Percentiles rank a stretch among this genome's conserved stretches.
These are phyloP conservation scores for Citrus hindsii DNA, from an alignment of 345 rosid genomes.

Conservation along the genomic window DNA sequence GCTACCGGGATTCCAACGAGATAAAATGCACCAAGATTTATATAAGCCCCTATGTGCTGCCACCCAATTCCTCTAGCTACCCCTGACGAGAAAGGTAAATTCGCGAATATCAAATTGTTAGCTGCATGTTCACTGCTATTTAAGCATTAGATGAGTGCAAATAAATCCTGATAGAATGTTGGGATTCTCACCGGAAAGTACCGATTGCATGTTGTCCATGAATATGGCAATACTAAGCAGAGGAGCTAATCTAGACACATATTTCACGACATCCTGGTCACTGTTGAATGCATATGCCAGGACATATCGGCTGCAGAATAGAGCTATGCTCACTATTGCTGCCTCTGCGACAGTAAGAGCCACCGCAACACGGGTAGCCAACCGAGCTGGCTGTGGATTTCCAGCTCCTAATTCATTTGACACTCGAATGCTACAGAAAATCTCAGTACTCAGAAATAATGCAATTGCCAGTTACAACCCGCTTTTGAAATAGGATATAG, in stretches of 20 bases:
- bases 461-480: accelerated
- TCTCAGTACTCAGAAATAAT: background rate
- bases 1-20: slow-evolving; percentile 52
- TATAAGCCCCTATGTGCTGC: slow-evolving; percentile 59
- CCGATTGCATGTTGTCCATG: slow-evolving; percentile 32
- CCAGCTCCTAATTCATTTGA: slow-evolving; percentile 58
- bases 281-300: slow-evolving; percentile 38
- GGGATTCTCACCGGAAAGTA: slow-evolving; percentile 31
- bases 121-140: background rate
- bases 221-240: slow-evolving; percentile 27
- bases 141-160: background rate
- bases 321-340: slow-evolving; percentile 19
- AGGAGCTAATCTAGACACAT: slow-evolving; percentile 32
- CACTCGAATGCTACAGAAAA: slow-evolving; percentile 35
- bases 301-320: slow-evolving; percentile 22
- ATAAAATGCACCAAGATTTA: slow-evolving; percentile 61
- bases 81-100: slow-evolving; percentile 28
- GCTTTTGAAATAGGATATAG: background rate
- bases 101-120: background rate
- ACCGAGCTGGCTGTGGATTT: slow-evolving; percentile 34
- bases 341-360: slow-evolving; percentile 27
- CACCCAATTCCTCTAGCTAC: slow-evolving; percentile 67
- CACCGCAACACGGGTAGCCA: slow-evolving; percentile 24
- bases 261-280: slow-evolving; percentile 32
- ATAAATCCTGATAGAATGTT: background rate